These are phyloP conservation scores for Botrytis porri DNA, from an alignment of 2,329 filamentous ascomycete genomes.

Conservation along the genomic window DNA sequence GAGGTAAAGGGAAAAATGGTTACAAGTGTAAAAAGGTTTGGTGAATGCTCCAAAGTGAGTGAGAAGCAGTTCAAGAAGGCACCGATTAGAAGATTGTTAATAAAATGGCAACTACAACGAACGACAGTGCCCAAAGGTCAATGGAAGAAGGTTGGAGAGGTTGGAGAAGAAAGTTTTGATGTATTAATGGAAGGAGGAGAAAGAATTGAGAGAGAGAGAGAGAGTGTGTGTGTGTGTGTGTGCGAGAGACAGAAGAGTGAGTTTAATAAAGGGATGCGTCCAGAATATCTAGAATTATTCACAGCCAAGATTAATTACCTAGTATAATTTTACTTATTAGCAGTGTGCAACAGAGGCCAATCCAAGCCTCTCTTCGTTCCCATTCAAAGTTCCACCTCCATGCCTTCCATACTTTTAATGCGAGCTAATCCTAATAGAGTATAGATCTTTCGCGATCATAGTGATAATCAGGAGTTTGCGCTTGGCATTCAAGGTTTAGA, in stretches of 20 bases:
- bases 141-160: not conserved
- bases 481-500: conserved; percentile 16
- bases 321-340: not conserved
- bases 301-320: not conserved
- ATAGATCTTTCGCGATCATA: not conserved
- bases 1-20: not conserved
- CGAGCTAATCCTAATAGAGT: not conserved
- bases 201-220: not conserved
- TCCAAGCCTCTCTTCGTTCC: not conserved
- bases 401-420: not conserved
- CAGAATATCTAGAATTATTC: not conserved
- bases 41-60: conserved; percentile 29
- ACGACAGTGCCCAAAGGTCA: conserved; percentile 23
- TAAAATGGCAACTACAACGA: conserved; percentile 30
- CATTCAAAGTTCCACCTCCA: not conserved
- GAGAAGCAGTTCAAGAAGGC: conserved; percentile 26
- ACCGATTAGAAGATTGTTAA: conserved; percentile 24
- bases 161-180: conserved; percentile 8
- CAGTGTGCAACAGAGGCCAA: not conserved
- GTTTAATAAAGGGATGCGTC: not conserved
- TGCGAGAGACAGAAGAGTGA: not conserved
- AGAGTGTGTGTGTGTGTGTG: too few species aligned
- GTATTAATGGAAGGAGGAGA: not conserved
- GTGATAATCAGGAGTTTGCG: conserved; percentile 6
- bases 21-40: conserved; percentile 10